phyloP scores from a whole-genome alignment of 305 asterid genomes.

The Solanum chacoense region DNA sequence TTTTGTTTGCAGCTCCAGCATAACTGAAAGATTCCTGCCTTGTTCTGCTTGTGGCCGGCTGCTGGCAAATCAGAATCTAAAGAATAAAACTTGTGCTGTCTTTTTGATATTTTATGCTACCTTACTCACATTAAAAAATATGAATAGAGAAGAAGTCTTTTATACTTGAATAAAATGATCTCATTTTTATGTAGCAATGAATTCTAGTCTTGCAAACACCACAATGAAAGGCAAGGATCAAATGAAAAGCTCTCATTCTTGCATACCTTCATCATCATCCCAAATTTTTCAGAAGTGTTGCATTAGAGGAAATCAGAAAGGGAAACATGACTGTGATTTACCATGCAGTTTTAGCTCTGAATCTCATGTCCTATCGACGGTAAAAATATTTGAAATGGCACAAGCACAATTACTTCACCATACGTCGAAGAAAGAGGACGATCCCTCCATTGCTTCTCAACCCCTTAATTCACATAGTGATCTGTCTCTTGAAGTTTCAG shows the following conservation, averaged over 20 bases:
- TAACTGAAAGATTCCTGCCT: background rate
- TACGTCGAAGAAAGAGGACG: background rate
- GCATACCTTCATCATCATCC: background rate
- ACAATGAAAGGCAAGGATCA: background rate
- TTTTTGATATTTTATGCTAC: background rate
- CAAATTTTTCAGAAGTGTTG: constrained; percentile 14
- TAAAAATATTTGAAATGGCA: constrained; percentile 10
- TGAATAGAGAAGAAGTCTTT: background rate
- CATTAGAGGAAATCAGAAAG: background rate
- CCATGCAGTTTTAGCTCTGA: background rate
- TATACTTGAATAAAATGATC: background rate
- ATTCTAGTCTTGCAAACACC: background rate
- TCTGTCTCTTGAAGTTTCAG: background rate
- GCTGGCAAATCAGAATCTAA: background rate
- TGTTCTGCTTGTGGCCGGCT: background rate
- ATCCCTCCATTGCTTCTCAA: background rate
- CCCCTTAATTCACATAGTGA: background rate
- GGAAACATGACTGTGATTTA: background rate
- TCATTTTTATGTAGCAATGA: background rate
- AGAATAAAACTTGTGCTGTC: background rate
- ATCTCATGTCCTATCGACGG: background rate
- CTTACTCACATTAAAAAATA: background rate
- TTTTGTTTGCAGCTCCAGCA: background rate
- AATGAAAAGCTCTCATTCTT: background rate
- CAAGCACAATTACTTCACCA: background rate